Percentiles rank a stretch among this genome's conserved stretches.
phyloP scores from a whole-genome alignment of 352 stramenopile species.

The Phytopythium boreale region DNA sequence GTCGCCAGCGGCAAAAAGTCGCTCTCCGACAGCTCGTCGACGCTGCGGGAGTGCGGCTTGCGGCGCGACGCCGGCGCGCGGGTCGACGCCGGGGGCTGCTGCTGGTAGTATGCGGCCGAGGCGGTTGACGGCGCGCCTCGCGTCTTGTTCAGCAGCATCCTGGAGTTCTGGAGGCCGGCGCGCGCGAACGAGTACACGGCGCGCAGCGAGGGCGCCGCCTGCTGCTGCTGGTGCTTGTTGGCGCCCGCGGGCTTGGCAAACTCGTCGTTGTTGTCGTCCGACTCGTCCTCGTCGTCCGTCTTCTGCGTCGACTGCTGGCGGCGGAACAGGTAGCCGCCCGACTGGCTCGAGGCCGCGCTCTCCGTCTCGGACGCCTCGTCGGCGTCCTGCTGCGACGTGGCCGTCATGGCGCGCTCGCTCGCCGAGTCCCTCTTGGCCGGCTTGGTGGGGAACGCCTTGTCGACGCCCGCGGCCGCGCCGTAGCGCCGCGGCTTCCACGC shows the following conservation, averaged over 20 bases:
- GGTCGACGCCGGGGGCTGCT: slow-evolving; percentile 10
- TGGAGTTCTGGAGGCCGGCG: slow-evolving; percentile 23
- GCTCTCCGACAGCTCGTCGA: slow-evolving; percentile 40
- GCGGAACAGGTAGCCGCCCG: slow-evolving; percentile 13
- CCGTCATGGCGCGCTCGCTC: slow-evolving; percentile 29
- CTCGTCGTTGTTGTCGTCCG: slow-evolving; percentile 7
- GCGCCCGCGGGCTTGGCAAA: not conserved
- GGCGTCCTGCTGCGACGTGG: slow-evolving; percentile 39
- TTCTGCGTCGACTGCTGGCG: slow-evolving; percentile 31
- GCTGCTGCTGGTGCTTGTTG: not conserved
- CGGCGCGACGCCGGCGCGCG: slow-evolving; percentile 6
- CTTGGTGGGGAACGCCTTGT: slow-evolving; percentile 9
- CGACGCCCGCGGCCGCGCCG: not conserved
- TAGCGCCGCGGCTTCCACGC: slow-evolving; percentile 26
- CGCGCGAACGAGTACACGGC: slow-evolving; percentile 57
- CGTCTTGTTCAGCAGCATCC: slow-evolving; percentile 47
- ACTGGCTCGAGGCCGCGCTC: slow-evolving; percentile 38
- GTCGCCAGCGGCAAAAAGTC: slow-evolving; percentile 34
- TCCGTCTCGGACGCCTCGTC: slow-evolving; percentile 61
- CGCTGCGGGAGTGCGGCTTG: slow-evolving; percentile 20
- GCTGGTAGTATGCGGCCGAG: slow-evolving; percentile 6
- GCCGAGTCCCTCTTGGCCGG: not conserved
- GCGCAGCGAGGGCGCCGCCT: slow-evolving; percentile 14
- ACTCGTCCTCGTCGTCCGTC: slow-evolving; percentile 23
- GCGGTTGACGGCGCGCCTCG: slow-evolving; percentile 8